phyloP scores from a whole-genome alignment of 176 grass and related monocot genomes.

The Cenchrus purpureus region DNA sequence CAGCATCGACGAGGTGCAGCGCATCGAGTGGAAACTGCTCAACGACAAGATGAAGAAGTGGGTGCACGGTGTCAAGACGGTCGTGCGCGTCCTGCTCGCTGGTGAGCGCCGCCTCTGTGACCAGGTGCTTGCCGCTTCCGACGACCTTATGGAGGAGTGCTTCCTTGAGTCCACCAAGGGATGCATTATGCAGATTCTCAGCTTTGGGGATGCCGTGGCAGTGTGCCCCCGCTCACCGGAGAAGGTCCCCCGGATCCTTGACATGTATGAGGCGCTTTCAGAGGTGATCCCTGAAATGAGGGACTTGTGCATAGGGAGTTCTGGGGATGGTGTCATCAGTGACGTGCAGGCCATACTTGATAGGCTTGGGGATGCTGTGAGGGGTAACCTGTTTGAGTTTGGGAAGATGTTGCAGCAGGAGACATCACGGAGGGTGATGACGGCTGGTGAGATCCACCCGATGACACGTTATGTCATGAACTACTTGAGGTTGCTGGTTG shows the following conservation, averaged over 20 bases:
- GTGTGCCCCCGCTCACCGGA: conserved; percentile 79
- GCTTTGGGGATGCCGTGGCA: conserved; percentile 84
- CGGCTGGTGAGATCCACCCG: conserved; percentile 80
- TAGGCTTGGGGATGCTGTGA: conserved; percentile 81
- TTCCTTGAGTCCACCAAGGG: conserved; percentile 83
- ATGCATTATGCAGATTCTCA: conserved; percentile 85
- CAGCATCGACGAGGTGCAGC: conserved; percentile 96
- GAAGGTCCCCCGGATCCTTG: conserved; percentile 82
- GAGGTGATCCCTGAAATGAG: conserved; percentile 82
- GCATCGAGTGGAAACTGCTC: conserved; percentile 77
- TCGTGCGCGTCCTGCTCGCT: conserved; percentile 71
- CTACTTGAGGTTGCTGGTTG: conserved; percentile 78
- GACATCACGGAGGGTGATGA: conserved; percentile 68
- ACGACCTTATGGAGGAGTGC: conserved; percentile 77
- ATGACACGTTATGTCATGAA: conserved; percentile 98
- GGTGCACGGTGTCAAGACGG: conserved; percentile 80
- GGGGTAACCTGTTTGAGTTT: conserved; percentile 78
- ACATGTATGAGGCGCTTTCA: conserved; percentile 86
- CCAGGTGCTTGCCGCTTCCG: conserved; percentile 63
- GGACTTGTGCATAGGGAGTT: conserved; percentile 64
- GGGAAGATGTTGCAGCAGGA: conserved; percentile 78
- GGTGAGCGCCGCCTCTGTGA: conserved; percentile 83
- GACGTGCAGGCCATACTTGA: conserved; percentile 71
- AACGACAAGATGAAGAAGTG: conserved; percentile 99
- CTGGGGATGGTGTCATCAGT: conserved; percentile 62